Percentiles rank a stretch among this genome's conserved stretches.
phyloP scores from a whole-genome alignment of 495 filamentous ascomycete genomes.

The Aspergillus sclerotioniger region DNA sequence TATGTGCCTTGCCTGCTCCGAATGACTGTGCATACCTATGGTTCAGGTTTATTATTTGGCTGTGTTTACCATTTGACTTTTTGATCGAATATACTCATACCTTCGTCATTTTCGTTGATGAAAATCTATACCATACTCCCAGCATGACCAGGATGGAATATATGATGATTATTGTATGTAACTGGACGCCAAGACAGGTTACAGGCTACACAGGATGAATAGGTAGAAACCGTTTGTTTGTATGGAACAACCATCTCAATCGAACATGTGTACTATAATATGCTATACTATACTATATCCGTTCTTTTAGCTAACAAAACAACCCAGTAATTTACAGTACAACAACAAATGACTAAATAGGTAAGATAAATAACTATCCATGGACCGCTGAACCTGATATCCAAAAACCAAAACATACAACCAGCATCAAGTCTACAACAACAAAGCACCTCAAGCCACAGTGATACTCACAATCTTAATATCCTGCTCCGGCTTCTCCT shows the following conservation, averaged over 20 bases:
- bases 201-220: background rate
- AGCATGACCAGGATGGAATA: background rate
- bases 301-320: too few relatives aligned
- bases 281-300: too few relatives aligned
- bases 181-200: background rate
- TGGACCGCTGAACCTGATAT: too few relatives aligned
- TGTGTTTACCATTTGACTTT: background rate
- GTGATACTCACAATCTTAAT: conserved; percentile 93
- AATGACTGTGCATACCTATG: background rate
- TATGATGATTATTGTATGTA: background rate
- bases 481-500: conserved; percentile 96
- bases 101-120: background rate
- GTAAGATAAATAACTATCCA: too few relatives aligned
- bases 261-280: too few relatives aligned
- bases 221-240: background rate
- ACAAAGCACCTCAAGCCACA: conserved; percentile 21
- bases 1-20: background rate
- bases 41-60: background rate
- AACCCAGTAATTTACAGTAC: too few relatives aligned
- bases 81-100: background rate
- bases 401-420: too few relatives aligned
- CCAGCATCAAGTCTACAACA: background rate
- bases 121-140: background rate
- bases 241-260: too few relatives aligned
- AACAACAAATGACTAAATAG: too few relatives aligned